Percentiles rank a stretch among this genome's conserved stretches.
These are phyloP conservation scores for Malus hybrid DNA, from an alignment of 331 rosid genomes.

Conservation along the genomic window DNA sequence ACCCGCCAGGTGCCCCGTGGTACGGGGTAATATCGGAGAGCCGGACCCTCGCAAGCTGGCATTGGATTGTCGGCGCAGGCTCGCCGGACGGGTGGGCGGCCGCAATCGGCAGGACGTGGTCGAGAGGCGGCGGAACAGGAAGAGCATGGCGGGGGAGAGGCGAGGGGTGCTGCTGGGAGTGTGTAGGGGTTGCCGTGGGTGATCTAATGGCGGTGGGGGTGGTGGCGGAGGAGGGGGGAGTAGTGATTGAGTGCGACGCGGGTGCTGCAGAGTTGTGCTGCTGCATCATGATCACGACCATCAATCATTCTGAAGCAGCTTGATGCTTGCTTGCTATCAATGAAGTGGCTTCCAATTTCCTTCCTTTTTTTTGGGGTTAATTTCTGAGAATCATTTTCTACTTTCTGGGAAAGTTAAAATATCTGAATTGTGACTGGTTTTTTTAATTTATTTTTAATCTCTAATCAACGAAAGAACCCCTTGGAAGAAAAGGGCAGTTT, in stretches of 20 bases:
- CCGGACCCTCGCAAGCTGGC: slow-evolving; percentile 58
- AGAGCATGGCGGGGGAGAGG: slow-evolving; percentile 45
- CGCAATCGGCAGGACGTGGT: slow-evolving; percentile 41
- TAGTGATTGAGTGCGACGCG: slow-evolving; percentile 49
- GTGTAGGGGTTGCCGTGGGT: slow-evolving; percentile 27
- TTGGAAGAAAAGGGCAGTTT: not conserved
- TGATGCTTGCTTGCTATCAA: not conserved
- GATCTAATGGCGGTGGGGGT: slow-evolving; percentile 44
- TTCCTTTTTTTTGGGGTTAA: not conserved
- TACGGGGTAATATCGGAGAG: slow-evolving; percentile 67
- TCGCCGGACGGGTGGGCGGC: slow-evolving; percentile 39
- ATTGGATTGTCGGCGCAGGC: slow-evolving; percentile 9
- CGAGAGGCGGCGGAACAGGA: slow-evolving; percentile 24
- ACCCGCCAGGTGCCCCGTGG: slow-evolving; percentile 66
- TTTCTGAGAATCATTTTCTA: slow-evolving; percentile 3
- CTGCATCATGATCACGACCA: slow-evolving; percentile 54
- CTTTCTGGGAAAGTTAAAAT: not conserved
- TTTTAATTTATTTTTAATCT: not conserved
- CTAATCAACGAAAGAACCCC: not conserved
- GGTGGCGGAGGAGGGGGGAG: slow-evolving; percentile 36
- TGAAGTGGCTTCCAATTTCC: not conserved
- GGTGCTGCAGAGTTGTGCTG: slow-evolving; percentile 70
- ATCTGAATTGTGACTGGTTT: not conserved
- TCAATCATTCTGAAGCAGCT: slow-evolving; percentile 71
- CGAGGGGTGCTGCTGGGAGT: slow-evolving; percentile 20